Percentiles rank a stretch among this genome's conserved stretches.
These are phyloP conservation scores for Aureobasidium mangrovei DNA, from an alignment of 2,329 filamentous ascomycete genomes.

Conservation along the genomic window DNA sequence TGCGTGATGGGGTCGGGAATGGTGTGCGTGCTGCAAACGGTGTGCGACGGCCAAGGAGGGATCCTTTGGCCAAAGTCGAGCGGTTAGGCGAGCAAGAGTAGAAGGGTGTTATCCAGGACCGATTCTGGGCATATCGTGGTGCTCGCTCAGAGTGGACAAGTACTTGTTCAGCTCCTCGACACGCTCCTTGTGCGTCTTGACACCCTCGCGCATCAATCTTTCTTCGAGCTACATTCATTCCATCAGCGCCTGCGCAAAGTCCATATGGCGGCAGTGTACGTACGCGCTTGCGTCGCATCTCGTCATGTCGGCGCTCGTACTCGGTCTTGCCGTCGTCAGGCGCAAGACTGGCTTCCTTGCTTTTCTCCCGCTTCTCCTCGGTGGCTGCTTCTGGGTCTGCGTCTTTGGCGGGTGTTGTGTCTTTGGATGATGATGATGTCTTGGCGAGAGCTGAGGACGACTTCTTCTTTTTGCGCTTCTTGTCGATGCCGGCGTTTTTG, in stretches of 20 bases:
- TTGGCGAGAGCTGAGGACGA: slow-evolving; percentile 25
- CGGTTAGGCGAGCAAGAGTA: neutral
- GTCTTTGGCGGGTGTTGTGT: slow-evolving; percentile 13
- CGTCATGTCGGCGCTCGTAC: slow-evolving; percentile 71
- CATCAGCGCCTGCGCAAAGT: neutral
- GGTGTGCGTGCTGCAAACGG: no score
- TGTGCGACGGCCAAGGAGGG: no score
- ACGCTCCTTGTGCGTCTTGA: slow-evolving; percentile 94
- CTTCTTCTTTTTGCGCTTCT: slow-evolving; percentile 51
- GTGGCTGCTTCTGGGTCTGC: neutral
- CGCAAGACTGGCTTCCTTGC: slow-evolving; percentile 11
- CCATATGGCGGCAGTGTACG: slow-evolving; percentile 27
- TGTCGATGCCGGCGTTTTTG: slow-evolving; percentile 53
- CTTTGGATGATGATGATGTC: slow-evolving; percentile 16
- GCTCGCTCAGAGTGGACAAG: slow-evolving; percentile 82
- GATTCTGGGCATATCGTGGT: slow-evolving; percentile 81
- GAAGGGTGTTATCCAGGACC: slow-evolving; percentile 44
- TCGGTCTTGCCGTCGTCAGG: slow-evolving; percentile 60
- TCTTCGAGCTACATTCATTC: slow-evolving; percentile 58
- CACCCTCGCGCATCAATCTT: slow-evolving; percentile 69
- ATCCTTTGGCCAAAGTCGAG: no score
- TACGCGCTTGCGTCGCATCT: slow-evolving; percentile 72
- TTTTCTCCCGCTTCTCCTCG: slow-evolving; percentile 6
- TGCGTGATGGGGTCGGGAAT: no score
- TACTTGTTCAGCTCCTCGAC: slow-evolving; percentile 95